These are phyloP conservation scores for Olyra latifolia DNA, from an alignment of 176 grass and related monocot species.

Conservation along the genomic window DNA sequence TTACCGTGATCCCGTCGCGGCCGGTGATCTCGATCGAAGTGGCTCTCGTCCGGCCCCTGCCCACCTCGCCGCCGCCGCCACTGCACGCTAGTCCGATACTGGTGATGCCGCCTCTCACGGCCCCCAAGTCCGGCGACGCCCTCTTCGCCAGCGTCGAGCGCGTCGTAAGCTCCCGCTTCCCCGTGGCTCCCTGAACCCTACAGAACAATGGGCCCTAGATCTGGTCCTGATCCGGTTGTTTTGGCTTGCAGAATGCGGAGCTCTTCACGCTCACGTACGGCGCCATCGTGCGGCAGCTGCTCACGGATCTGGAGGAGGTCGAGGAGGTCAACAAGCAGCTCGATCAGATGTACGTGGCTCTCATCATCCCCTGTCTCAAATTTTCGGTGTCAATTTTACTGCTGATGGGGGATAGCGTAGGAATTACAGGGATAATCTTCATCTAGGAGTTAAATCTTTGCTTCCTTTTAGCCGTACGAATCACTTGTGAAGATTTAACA, in stretches of 20 bases:
- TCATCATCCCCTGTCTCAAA: background rate
- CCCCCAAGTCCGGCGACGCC: conserved; percentile 80
- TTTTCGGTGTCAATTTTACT: background rate
- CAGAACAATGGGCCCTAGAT: background rate
- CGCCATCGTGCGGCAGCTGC: conserved; percentile 92
- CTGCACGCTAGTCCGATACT: conserved; percentile 17
- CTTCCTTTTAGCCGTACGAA: background rate
- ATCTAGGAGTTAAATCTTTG: background rate
- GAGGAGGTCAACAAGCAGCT: conserved; percentile 99
- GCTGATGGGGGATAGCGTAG: background rate
- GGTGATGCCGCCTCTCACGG: conserved; percentile 58
- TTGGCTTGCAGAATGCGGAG: conserved; percentile 75
- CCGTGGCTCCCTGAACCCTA: background rate
- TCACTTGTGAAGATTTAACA: background rate
- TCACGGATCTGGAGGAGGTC: conserved; percentile 99
- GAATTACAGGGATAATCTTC: background rate
- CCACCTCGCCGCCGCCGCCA: background rate
- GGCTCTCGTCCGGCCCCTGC: background rate
- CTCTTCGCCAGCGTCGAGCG: conserved; percentile 96
- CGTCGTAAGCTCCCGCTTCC: conserved; percentile 57
- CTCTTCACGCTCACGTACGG: conserved; percentile 97
- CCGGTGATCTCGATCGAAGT: background rate
- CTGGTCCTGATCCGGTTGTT: conserved; percentile 11
- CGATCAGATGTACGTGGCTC: conserved; percentile 77
- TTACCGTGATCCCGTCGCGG: no score